Conservation (phyloP, 2,329 filamentous ascomycete species). For the Camillea tinctor region DNA sequence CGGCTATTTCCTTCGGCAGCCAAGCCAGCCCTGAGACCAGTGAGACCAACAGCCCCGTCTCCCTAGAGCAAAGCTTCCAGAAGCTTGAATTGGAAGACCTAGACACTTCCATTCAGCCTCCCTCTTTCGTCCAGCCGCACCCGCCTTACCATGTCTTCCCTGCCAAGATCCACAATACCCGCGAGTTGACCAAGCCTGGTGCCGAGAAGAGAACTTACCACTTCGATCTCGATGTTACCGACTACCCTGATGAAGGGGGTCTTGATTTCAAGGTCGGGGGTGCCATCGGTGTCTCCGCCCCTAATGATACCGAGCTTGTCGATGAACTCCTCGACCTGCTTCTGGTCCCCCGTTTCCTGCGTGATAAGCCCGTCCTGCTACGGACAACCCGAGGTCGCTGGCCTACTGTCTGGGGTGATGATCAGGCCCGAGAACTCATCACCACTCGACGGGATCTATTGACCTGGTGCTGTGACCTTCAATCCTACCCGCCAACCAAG, state of each 20-base stretch:
- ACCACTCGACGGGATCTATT: conserved; percentile 90
- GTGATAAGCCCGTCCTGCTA: conserved; percentile 79
- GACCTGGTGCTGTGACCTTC: conserved; percentile 92
- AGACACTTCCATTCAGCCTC: conserved; percentile 69
- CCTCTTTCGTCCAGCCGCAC: conserved; percentile 89
- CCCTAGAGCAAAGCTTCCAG: conserved; percentile 20
- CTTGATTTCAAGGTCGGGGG: conserved; percentile 96
- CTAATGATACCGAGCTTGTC: conserved; percentile 74
- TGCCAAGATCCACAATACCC: conserved; percentile 79
- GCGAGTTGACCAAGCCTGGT: conserved; percentile 82
- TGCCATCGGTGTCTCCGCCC: conserved; percentile 88
- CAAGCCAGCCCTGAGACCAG: conserved; percentile 38
- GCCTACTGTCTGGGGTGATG: conserved; percentile 98
- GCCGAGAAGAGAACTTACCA: conserved; percentile 97
- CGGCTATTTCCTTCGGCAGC: conserved; percentile 44
- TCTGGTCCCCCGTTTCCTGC: conserved; percentile 74
- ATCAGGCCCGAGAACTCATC: conserved; percentile 77
- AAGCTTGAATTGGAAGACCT: conserved; percentile 42
- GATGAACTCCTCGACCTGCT: conserved; percentile 83
- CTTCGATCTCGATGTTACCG: conserved; percentile 93
- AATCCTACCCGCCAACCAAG: conserved; percentile 91
- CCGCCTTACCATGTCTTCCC: conserved; percentile 90
- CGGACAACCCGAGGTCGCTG: conserved; percentile 80
- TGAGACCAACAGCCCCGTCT: conserved; percentile 33
- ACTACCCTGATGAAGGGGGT: conserved; percentile 81